Percentiles rank a stretch among this genome's conserved stretches.
These are phyloP conservation scores for Daldinia caldariorum DNA, from an alignment of 495 filamentous ascomycete genomes.

Conservation along the genomic window DNA sequence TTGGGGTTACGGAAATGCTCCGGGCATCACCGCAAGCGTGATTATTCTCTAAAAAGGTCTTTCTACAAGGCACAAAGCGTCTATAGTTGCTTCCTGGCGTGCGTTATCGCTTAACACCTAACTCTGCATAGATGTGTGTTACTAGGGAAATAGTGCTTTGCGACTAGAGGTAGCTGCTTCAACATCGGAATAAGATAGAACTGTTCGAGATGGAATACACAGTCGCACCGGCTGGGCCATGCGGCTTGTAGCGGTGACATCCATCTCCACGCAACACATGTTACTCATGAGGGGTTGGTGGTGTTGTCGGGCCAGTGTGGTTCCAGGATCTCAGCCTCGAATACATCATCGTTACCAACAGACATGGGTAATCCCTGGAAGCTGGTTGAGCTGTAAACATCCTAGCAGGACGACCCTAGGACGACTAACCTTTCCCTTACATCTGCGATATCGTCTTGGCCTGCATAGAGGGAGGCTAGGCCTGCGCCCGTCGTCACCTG, in stretches of 20 bases:
- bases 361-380: conserved; percentile 38
- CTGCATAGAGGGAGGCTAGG: conserved; percentile 27
- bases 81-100: conserved; percentile 1
- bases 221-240: conserved; percentile 13
- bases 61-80: neutral
- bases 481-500: conserved; percentile 14
- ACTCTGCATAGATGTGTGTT: conserved; percentile 15
- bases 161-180: conserved; percentile 12
- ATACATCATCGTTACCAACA: conserved; percentile 41
- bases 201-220: conserved; percentile 22
- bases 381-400: conserved; percentile 32
- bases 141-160: conserved; percentile 11
- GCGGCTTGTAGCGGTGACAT: conserved; percentile 34
- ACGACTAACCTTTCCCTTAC: conserved; percentile 38
- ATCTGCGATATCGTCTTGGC: conserved; percentile 40
- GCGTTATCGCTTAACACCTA: conserved; percentile 11
- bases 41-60: conserved; percentile 1
- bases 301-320: conserved; percentile 35
- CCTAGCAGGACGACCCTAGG: conserved; percentile 7
- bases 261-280: conserved; percentile 22
- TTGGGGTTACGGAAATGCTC: conserved; percentile 17
- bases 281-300: conserved; percentile 43
- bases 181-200: conserved; percentile 24
- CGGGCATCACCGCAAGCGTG: conserved; percentile 16
- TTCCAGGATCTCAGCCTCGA: conserved; percentile 42